These are phyloP conservation scores for Bipolaris zeicola DNA, from an alignment of 2,329 filamentous ascomycete species.

Conservation along the genomic window DNA sequence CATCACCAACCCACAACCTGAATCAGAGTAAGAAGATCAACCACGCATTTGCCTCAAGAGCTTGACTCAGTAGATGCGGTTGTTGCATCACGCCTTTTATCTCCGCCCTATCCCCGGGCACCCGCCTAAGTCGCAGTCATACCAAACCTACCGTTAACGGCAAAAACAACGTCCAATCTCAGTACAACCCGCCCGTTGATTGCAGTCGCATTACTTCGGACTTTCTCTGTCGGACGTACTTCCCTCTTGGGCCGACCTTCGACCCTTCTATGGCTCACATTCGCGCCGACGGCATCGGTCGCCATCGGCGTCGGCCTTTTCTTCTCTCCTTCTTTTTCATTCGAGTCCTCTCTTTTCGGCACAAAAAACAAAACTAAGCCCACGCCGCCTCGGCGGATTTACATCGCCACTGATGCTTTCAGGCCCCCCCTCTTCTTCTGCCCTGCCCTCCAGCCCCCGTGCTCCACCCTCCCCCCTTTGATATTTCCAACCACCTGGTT, in stretches of 20 bases:
- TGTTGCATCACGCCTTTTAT: background rate
- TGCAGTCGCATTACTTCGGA: conserved; percentile 15
- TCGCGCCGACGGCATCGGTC: background rate
- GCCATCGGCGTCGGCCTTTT: conserved; percentile 1
- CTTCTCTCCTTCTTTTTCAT: background rate
- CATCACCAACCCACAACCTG: background rate
- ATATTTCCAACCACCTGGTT: background rate
- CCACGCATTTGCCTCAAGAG: background rate
- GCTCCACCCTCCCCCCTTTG: conserved; percentile 1
- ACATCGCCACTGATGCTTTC: conserved; percentile 2
- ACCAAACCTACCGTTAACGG: conserved; percentile 1
- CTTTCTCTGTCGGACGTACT: conserved; percentile 6
- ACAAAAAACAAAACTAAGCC: background rate
- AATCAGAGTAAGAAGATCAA: background rate
- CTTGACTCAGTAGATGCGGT: background rate
- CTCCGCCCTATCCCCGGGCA: background rate
- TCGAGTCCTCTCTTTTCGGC: background rate
- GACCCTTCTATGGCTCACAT: background rate
- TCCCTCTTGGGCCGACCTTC: background rate
- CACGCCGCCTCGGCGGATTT: conserved; percentile 1
- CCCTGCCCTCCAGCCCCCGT: background rate
- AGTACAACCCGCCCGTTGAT: conserved; percentile 1
- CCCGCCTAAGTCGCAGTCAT: background rate
- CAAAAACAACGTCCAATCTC: background rate
- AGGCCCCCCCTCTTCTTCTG: background rate